Base-by-base conservation (phyloP, 164 flowering plant genomes). In the Buxus sempervirens region DNA sequence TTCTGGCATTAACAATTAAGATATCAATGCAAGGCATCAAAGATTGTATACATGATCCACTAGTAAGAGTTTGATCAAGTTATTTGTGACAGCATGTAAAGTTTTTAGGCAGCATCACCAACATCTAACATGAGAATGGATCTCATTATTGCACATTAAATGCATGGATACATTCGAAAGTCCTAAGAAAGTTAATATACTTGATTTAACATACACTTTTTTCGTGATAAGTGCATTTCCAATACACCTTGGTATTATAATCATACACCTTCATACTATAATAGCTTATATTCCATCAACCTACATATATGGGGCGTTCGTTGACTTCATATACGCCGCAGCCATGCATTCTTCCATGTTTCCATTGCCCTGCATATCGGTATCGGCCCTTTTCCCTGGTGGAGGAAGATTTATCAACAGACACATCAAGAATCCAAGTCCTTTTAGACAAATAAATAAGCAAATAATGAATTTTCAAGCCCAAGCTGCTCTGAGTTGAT, bases 301-400 rank as follows among this genome's bases (percentile, higher is more conserved):
- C 58, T 85, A 94, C 98, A 80, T 67, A 86, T 63, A 82, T 76
- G 49, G 81, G 72, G 0, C 82, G 84, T 59, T 91, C 97, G 75
- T 94, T 91, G 77, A 94, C 85, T 78, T 89, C 87, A 76, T 91
- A 94, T 19, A 90, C 84, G 59, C 98, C 98, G 78, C 98, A 94
- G 48, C 98, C 98, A 81, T 94, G 98, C 90, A 90, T 84, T 64
- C 96, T 87, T 45, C 92, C 82, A 76, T 90, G 97, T 83, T 94
- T 94, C 97, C 96, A 94, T 73, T 94, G 88, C 60, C 98, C 98
- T 67, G 98, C 88, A 70, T 94, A 94, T 32, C 88, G 86, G 70
- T 94, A 94, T 64, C 97, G 84, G 32, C 98, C 98, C 72, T 81
- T 90, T 80, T 94, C 98, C 84, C 98, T 94, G 82, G 13, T 59